Base-by-base conservation (phyloP, 2,329 filamentous ascomycete species). In the Pseudogymnoascus sp. region DNA sequence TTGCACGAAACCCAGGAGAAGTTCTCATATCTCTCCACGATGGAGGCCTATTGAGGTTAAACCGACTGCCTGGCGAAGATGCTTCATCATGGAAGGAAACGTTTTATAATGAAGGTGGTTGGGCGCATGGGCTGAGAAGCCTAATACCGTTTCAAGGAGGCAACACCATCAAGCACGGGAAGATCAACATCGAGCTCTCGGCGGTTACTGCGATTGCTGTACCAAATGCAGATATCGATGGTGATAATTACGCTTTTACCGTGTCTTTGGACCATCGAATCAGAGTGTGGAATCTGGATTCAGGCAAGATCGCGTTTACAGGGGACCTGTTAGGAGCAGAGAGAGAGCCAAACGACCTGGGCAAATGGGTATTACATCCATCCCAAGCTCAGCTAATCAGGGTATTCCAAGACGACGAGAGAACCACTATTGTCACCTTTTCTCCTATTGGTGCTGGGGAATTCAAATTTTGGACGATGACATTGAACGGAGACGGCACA, bases 381-480 rank as follows among this genome's bases (percentile, higher is more conserved):
- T 84, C 86, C 4, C 90, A 95, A 71, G 83, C 84, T 12, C 90
- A 90, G 64, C 80, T 96, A 11, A 81, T 97, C 64, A 86, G 88
- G 63, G 79, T 96, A 16, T 81, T 93, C 62, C 84, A 86, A 12
- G 79, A 77, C 42, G 77, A 79, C 26, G 83, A 83, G 14, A 79
- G 79, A 62, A 78, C 81, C 40, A 73, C 85, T 12, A 83, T 93
- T 62, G 86, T 91, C 39, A 93, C 91, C 7, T 96, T 92, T 75
- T 97, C 93, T 10, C 93, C 95, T 0, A 86, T 95, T 67, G 89
- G 92, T 31, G 84, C 87, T 42, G 90, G 95, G 37, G 88, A 93
- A 72, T 97, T 99, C 81, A 97, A 96, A 74, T 93, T 99, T 73
- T 99, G 93, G 91, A 81, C 78, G 67, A 76, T 86, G n/a, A 84